These are phyloP conservation scores for Hymenoscyphus infarciens DNA, from an alignment of 2,329 filamentous ascomycete species.

Conservation along the genomic window DNA sequence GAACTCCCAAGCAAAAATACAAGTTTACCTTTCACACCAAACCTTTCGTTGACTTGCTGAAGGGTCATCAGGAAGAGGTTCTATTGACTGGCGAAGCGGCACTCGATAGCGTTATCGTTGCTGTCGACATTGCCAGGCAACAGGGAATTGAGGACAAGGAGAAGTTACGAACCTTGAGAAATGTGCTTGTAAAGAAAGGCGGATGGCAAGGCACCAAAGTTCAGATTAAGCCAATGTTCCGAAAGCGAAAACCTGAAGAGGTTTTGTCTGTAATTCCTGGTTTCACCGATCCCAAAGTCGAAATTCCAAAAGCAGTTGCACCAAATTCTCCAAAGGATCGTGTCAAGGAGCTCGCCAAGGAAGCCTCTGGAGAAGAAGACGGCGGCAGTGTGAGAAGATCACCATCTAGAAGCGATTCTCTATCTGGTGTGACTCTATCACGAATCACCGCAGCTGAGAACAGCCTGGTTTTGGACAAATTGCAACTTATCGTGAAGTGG, in stretches of 20 bases:
- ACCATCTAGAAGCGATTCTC: slow-evolving; percentile 72
- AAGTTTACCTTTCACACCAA: slow-evolving; percentile 98
- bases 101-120: slow-evolving; percentile 81
- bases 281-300: slow-evolving; percentile 19
- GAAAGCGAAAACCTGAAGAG: slow-evolving; percentile 73
- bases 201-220: slow-evolving; percentile 95
- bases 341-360: slow-evolving; percentile 13
- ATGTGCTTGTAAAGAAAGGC: slow-evolving; percentile 88
- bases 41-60: slow-evolving; percentile 90
- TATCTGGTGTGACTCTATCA: slow-evolving; percentile 87
- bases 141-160: slow-evolving; percentile 78
- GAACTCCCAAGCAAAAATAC: slow-evolving; percentile 98
- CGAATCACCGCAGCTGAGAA: slow-evolving; percentile 92
- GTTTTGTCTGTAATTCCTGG: slow-evolving; percentile 27
- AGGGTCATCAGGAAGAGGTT: slow-evolving; percentile 94
- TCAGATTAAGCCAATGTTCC: slow-evolving; percentile 99
- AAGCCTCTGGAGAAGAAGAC: slow-evolving; percentile 18
- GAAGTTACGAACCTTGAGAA: slow-evolving; percentile 82
- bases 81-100: slow-evolving; percentile 89
- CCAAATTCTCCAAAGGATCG: slow-evolving; percentile 18
- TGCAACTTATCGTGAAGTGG: slow-evolving; percentile 98
- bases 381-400: slow-evolving; percentile 41
- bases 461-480: slow-evolving; percentile 87
- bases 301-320: slow-evolving; percentile 13
- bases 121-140: slow-evolving; percentile 75